phyloP scores from a whole-genome alignment of 148 eudicot genomes.

The Rhododendron griersonianum region DNA sequence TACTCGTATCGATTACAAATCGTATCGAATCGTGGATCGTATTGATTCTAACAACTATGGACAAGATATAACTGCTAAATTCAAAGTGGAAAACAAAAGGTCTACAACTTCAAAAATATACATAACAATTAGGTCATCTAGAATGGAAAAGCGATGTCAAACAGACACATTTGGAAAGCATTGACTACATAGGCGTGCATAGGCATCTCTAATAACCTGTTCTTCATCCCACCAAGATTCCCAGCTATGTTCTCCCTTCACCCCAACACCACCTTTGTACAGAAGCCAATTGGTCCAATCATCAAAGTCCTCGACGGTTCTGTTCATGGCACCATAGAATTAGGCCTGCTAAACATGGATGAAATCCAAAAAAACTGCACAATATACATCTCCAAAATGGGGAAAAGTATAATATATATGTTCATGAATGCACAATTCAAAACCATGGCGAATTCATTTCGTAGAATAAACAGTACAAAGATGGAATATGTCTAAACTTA shows the following conservation, averaged over 20 bases:
- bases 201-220: constrained; percentile 36
- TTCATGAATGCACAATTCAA: neutral
- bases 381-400: neutral
- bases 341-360: neutral
- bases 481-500: constrained; percentile 30
- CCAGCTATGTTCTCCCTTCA: constrained; percentile 96
- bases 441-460: neutral
- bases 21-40: too few species aligned
- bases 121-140: neutral
- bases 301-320: constrained; percentile 90
- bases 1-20: too few species aligned
- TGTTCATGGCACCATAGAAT: constrained; percentile 8
- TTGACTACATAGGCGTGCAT: neutral
- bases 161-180: neutral
- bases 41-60: neutral
- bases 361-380: neutral
- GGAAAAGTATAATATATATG: constrained; percentile 9
- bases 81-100: neutral
- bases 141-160: neutral
- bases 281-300: constrained; percentile 99
- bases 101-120: neutral
- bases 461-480: neutral
- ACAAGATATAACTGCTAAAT: neutral
- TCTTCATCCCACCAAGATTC: constrained; percentile 99
- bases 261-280: constrained; percentile 97